phyloP scores from a whole-genome alignment of 306 rosid genomes.

The Rosa chinensis region DNA sequence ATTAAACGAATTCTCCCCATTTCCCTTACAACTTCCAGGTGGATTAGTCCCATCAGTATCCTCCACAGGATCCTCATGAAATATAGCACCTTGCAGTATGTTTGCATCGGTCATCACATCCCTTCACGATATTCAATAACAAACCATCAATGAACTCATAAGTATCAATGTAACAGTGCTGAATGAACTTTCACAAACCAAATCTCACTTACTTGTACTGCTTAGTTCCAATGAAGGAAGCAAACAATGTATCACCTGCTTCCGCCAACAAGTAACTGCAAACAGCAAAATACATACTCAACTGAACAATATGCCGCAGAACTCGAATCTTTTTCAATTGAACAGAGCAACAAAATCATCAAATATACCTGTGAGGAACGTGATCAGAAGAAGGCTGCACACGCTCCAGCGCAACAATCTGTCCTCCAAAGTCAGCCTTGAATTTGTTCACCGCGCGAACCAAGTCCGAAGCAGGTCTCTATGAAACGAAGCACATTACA shows the following conservation, averaged over 20 bases:
- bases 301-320: background rate
- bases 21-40: slow-evolving; percentile 51
- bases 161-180: slow-evolving; percentile 15
- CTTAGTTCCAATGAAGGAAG: slow-evolving; percentile 94
- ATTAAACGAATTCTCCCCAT: slow-evolving; percentile 57
- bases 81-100: slow-evolving; percentile 97
- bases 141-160: slow-evolving; percentile 21
- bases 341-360: background rate
- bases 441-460: slow-evolving; percentile 91
- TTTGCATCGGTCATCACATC: slow-evolving; percentile 92
- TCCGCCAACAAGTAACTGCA: slow-evolving; percentile 91
- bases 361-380: slow-evolving; percentile 83
- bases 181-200: slow-evolving; percentile 12
- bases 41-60: slow-evolving; percentile 45
- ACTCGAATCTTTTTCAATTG: slow-evolving; percentile 5
- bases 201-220: slow-evolving; percentile 77
- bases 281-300: slow-evolving; percentile 21
- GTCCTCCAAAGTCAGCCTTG: slow-evolving; percentile 91
- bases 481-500: background rate
- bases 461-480: slow-evolving; percentile 84
- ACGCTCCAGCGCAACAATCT: slow-evolving; percentile 84
- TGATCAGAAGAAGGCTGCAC: slow-evolving; percentile 98
- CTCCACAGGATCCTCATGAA: slow-evolving; percentile 79
- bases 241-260: slow-evolving; percentile 96
- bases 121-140: slow-evolving; percentile 42